These are phyloP conservation scores for Litsea cubeba DNA, from an alignment of 164 flowering plant genomes.

Conservation along the genomic window DNA sequence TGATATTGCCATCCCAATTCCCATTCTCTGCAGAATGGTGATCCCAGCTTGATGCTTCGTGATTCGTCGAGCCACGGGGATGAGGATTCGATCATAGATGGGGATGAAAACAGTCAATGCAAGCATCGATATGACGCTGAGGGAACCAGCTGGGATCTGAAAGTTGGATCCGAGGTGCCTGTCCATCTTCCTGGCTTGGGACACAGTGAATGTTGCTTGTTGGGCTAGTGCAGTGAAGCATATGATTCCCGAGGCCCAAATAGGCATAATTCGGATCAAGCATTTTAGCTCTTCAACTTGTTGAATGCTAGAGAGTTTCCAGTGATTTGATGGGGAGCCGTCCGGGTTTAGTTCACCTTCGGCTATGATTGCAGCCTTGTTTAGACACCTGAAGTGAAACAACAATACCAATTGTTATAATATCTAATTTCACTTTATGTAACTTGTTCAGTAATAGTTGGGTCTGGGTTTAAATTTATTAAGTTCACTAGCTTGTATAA, in stretches of 20 bases:
- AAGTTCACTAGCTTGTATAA: not conserved
- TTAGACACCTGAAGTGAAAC: constrained; percentile 3
- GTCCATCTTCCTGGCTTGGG: constrained; percentile 58
- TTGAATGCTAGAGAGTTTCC: constrained; percentile 49
- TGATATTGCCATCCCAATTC: constrained; percentile 47
- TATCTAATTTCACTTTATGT: not conserved
- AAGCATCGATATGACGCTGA: constrained; percentile 41
- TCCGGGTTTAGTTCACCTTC: constrained; percentile 20
- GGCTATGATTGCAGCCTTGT: constrained; percentile 10
- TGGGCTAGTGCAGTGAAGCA: constrained; percentile 41
- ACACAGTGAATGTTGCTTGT: constrained; percentile 50
- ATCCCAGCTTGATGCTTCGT: constrained; percentile 50
- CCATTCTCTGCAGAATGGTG: constrained; percentile 66
- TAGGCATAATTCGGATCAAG: constrained; percentile 37
- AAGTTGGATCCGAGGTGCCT: constrained; percentile 49
- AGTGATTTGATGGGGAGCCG: constrained; percentile 35
- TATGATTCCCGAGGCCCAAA: constrained; percentile 54
- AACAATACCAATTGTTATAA: not conserved
- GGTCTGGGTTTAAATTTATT: not conserved
- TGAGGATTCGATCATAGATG: constrained; percentile 48
- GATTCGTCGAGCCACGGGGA: constrained; percentile 39
- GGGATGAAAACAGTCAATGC: constrained; percentile 55
- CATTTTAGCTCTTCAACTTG: constrained; percentile 56
- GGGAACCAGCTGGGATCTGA: constrained; percentile 52
- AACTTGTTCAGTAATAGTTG: not conserved